Base-by-base conservation (phyloP, 805 yeast species). In the Candida lessepsii region DNA sequence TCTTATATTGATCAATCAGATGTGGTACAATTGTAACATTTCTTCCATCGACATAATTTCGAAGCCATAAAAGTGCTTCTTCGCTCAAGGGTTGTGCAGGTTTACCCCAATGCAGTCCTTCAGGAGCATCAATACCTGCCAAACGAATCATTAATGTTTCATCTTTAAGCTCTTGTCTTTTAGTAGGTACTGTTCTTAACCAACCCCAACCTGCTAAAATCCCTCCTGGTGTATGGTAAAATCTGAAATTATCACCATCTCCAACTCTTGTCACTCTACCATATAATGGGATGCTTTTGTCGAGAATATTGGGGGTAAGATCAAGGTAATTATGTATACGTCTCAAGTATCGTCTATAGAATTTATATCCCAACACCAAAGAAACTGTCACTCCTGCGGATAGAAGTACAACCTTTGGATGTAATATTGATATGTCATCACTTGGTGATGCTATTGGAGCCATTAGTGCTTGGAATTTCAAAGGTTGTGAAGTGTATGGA, bases 41-140 rank as follows among this genome's bases (percentile, higher is more conserved):
- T 34, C 78, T 72, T 0, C 95, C 91, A 39, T 83, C 53, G 2
- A 91, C 54, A 53, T 77, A 84, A 10, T 62, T 50, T 26, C 83
- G 68, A 24, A 93, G 66, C 96, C 96, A 93, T 4, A 53, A 54
- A 41, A 90, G 60, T 0, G 97, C 93, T 50, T 93, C 97, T 29
- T 81, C 86, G 25, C 93, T 79, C 56, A 63, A 85, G 0, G 93
- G 91, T 57, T 93, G 99, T 0, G 96, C 84, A 0, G 95, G 89
- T 45, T 85, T 84, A 1, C 99, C 99, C 61, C 87, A 93, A 66
- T 93, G 97, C 1, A 95, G 77, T 30, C 95, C 69, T 56, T 93
- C 99, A 1, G 99, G 99, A 0, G 99, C 99, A 70, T 93, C 99
- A 11, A 91, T 83, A 0, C 97, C 99, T 61, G 93, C 85, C 15